Evolutionary conservation across 2,329 filamentous ascomycete species (phyloP).

Genomic region (Cordyceps cateniannulata): DNA sequence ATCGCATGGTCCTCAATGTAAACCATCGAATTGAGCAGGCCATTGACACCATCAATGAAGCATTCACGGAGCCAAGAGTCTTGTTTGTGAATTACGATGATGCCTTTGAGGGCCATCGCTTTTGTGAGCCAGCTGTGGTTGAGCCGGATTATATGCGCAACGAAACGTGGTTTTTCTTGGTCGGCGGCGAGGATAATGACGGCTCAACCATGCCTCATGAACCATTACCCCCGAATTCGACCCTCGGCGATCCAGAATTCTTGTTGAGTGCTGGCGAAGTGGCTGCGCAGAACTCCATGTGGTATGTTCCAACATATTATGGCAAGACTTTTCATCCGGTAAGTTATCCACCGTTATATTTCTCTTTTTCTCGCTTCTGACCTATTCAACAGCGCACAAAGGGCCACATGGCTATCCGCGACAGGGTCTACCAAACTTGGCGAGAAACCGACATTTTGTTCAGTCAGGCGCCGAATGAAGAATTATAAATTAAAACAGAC

Average conservation of each 20-base stretch:
- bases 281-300: conserved; percentile 30
- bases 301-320: conserved; percentile 41
- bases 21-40: conserved; percentile 33
- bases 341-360: conserved; percentile 11
- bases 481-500: background rate
- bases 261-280: conserved; percentile 28
- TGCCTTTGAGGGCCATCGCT: conserved; percentile 39
- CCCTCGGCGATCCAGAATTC: conserved; percentile 29
- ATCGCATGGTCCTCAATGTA: conserved; percentile 35
- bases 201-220: conserved; percentile 13
- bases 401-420: conserved; percentile 31
- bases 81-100: conserved; percentile 40
- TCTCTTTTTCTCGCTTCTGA: background rate
- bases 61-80: conserved; percentile 31
- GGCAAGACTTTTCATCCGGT: conserved; percentile 41
- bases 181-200: conserved; percentile 36
- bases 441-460: conserved; percentile 12
- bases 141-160: conserved; percentile 38
- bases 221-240: conserved; percentile 23
- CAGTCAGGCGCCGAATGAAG: background rate
- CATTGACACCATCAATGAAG: conserved; percentile 30
- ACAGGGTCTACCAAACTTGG: conserved; percentile 20
- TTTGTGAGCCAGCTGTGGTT: conserved; percentile 31
- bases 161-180: conserved; percentile 43
- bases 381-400: conserved; percentile 24